Percentiles rank a stretch among this genome's conserved stretches.
These are phyloP conservation scores for Penicillium polonicum DNA, from an alignment of 2,329 filamentous ascomycete genomes.

Conservation along the genomic window DNA sequence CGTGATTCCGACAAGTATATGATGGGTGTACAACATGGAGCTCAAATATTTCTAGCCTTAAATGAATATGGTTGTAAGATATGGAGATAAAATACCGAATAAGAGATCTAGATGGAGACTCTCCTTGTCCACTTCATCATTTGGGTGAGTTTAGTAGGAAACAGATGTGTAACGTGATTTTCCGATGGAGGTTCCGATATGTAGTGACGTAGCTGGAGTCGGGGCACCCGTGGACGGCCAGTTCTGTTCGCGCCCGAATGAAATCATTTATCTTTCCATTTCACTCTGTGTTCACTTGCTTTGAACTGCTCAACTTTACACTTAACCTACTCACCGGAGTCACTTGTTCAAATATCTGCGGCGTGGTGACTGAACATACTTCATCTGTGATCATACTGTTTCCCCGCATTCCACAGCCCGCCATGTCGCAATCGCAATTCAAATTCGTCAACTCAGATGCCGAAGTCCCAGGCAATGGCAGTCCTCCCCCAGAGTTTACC, in stretches of 20 bases:
- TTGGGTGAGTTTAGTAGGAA: neutral
- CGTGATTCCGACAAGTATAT: neutral
- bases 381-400: neutral
- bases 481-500: slow-evolving; percentile 45
- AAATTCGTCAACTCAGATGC: slow-evolving; percentile 36
- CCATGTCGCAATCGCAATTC: slow-evolving; percentile 35
- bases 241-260: neutral
- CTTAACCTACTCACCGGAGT: too few relatives aligned
- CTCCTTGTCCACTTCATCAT: neutral
- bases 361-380: slow-evolving; percentile 1
- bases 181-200: neutral
- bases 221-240: neutral
- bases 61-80: neutral
- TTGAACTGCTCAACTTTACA: neutral
- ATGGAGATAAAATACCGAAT: neutral
- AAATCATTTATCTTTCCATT: neutral
- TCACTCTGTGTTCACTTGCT: neutral
- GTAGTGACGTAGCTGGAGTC: slow-evolving; percentile 7
- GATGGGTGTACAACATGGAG: neutral
- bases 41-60: neutral
- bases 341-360: neutral
- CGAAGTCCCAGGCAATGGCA: slow-evolving; percentile 29
- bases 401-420: slow-evolving; percentile 9
- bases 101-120: too few relatives aligned
- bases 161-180: neutral